Evolutionary conservation across 2,329 filamentous ascomycete genomes (phyloP).

Genomic region (Alternaria rosae): DNA sequence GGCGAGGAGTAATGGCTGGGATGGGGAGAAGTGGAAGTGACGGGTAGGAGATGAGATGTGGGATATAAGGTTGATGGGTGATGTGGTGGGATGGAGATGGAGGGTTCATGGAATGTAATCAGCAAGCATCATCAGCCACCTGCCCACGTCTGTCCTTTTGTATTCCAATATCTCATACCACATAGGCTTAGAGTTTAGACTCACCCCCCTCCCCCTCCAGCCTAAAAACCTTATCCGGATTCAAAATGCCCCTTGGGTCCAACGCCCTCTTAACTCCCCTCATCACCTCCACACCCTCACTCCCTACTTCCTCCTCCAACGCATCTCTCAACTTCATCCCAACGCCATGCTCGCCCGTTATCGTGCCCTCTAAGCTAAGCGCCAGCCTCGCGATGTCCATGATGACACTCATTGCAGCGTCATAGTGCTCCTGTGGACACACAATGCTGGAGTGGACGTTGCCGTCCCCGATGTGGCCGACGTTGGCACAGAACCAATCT

Average conservation of each 20-base stretch:
- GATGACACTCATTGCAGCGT: slow-evolving; percentile 36
- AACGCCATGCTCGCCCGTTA: slow-evolving; percentile 85
- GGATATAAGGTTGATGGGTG: background rate
- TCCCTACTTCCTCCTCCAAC: slow-evolving; percentile 76
- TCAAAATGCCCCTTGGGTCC: slow-evolving; percentile 72
- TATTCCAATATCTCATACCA: no score
- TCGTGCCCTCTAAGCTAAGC: slow-evolving; percentile 81
- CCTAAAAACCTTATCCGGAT: slow-evolving; percentile 68
- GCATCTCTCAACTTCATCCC: slow-evolving; percentile 84
- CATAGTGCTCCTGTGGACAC: slow-evolving; percentile 33
- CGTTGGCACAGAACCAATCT: slow-evolving; percentile 55
- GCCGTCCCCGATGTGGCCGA: slow-evolving; percentile 76
- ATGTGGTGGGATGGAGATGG: background rate
- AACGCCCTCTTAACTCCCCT: slow-evolving; percentile 80
- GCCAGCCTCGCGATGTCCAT: slow-evolving; percentile 76
- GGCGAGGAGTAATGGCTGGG: background rate
- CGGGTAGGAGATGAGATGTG: fast-evolving
- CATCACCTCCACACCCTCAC: slow-evolving; percentile 78
- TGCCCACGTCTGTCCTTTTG: no score
- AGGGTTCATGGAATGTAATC: no score
- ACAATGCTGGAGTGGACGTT: slow-evolving; percentile 49
- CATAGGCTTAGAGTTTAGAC: no score
- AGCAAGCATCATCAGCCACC: no score
- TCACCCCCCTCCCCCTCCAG: slow-evolving; percentile 46
- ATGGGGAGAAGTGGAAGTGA: background rate